Evolutionary conservation across 768 basidiomycete species (phyloP).

Genomic region (Pleurotus ostreatus): DNA sequence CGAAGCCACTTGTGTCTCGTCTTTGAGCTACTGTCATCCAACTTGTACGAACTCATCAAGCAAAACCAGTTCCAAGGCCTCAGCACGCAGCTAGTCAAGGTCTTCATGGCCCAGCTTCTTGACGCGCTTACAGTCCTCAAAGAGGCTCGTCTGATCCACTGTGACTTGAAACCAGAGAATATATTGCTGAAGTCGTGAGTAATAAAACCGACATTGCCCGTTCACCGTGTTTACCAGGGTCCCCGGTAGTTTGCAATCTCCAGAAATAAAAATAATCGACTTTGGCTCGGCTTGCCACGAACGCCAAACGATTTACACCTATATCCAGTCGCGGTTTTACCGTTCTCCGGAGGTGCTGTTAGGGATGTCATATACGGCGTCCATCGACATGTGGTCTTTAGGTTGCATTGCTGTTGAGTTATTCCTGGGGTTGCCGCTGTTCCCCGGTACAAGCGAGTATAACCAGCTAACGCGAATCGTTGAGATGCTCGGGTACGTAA

Average conservation of each 20-base stretch:
- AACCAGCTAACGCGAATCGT: conserved; percentile 96
- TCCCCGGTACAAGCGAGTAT: conserved; percentile 99
- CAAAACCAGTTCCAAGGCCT: conserved; percentile 99
- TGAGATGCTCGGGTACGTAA: conserved; percentile 93
- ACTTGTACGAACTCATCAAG: conserved; percentile 99
- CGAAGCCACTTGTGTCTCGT: conserved; percentile 95
- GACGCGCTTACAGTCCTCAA: conserved; percentile 92
- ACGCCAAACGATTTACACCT: conserved; percentile 99
- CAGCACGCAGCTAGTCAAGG: conserved; percentile 95
- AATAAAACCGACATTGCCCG: too few species aligned
- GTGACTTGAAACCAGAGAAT: conserved; percentile 98
- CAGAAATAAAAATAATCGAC: conserved; percentile 98
- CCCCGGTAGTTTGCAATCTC: conserved; percentile 77
- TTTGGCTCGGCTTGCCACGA: conserved; percentile 99
- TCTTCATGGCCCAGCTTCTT: conserved; percentile 93
- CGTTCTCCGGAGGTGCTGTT: conserved; percentile 96
- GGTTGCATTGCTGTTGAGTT: conserved; percentile 99
- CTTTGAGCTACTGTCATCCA: conserved; percentile 94
- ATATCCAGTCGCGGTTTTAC: conserved; percentile 99
- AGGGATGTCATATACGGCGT: conserved; percentile 88
- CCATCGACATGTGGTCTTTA: conserved; percentile 99
- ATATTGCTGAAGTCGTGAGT: conserved; percentile 91
- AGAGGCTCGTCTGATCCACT: conserved; percentile 94
- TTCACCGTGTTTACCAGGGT: not conserved
- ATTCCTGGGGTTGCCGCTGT: conserved; percentile 92